phyloP scores from a whole-genome alignment of 2,329 filamentous ascomycete genomes.

The Clonostachys solani region DNA sequence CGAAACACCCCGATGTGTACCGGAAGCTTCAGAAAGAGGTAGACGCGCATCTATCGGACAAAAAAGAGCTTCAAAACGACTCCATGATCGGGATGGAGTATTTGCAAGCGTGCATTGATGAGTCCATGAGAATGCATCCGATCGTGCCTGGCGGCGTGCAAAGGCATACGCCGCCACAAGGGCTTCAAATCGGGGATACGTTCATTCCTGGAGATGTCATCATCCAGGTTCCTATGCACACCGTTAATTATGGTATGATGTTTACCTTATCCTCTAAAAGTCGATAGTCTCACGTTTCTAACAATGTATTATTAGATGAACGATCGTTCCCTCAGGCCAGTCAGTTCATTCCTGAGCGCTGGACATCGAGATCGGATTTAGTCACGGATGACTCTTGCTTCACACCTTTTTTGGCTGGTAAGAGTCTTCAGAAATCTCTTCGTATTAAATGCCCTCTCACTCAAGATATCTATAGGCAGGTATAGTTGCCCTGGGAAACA shows the following conservation, averaged over 20 bases:
- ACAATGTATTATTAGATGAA: constrained; percentile 4
- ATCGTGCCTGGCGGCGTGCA: constrained; percentile 22
- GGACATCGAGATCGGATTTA: constrained; percentile 21
- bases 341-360: constrained; percentile 26
- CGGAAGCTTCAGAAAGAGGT: not conserved
- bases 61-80: not conserved
- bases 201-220: constrained; percentile 28
- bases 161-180: constrained; percentile 26
- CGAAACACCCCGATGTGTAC: constrained; percentile 11
- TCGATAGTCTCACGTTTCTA: not conserved
- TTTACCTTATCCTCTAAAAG: not conserved
- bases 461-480: constrained; percentile 10
- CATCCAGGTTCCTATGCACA: constrained; percentile 19
- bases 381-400: constrained; percentile 13
- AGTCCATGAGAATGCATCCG: constrained; percentile 27
- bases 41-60: not conserved
- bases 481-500: constrained; percentile 28
- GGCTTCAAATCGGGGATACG: constrained; percentile 20
- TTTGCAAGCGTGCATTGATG: constrained; percentile 29
- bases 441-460: too few relatives aligned
- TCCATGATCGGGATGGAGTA: too few relatives aligned
- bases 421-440: too few relatives aligned
- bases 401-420: constrained; percentile 13
- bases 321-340: constrained; percentile 7
- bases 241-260: not conserved